A percentile compares a stretch with the other conserved stretches of the same genome.
Evolutionary conservation across 345 rosid species (phyloP).

Genomic region (Citrus reticulata): DNA sequence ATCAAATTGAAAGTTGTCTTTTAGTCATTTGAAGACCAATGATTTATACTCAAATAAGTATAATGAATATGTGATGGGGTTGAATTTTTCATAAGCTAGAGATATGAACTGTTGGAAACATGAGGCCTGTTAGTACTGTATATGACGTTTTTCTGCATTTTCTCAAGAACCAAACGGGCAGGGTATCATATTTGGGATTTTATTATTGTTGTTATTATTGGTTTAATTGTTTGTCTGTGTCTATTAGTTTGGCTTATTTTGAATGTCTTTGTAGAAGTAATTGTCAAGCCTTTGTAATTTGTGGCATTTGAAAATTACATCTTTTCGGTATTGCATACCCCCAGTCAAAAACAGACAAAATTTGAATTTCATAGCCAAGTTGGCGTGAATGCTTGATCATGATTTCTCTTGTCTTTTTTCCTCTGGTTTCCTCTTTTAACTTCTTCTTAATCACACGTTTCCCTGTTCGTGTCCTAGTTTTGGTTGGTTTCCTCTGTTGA

Average conservation of each 20-base stretch:
- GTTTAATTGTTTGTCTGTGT: neutral
- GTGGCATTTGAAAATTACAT: constrained; percentile 1
- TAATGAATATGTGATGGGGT: neutral
- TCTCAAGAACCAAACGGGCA: constrained; percentile 1
- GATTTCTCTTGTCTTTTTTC: constrained; percentile 13
- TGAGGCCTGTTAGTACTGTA: neutral
- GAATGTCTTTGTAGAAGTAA: neutral
- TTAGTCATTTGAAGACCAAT: neutral
- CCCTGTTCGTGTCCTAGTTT: constrained; percentile 3
- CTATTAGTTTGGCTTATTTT: neutral
- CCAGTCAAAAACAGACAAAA: neutral
- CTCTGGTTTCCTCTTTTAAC: neutral
- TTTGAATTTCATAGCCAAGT: neutral
- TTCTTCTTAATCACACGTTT: neutral
- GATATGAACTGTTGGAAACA: neutral
- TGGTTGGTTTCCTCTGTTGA: neutral
- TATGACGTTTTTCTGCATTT: neutral
- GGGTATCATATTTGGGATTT: neutral
- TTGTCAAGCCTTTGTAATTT: neutral
- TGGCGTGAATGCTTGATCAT: neutral
- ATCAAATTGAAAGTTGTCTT: neutral
- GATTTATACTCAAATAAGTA: neutral
- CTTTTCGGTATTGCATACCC: neutral
- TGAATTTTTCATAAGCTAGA: neutral
- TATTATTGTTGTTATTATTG: neutral